Conservation (phyloP, 2,329 filamentous ascomycete genomes). For the Plenodomus tracheiphilus region DNA sequence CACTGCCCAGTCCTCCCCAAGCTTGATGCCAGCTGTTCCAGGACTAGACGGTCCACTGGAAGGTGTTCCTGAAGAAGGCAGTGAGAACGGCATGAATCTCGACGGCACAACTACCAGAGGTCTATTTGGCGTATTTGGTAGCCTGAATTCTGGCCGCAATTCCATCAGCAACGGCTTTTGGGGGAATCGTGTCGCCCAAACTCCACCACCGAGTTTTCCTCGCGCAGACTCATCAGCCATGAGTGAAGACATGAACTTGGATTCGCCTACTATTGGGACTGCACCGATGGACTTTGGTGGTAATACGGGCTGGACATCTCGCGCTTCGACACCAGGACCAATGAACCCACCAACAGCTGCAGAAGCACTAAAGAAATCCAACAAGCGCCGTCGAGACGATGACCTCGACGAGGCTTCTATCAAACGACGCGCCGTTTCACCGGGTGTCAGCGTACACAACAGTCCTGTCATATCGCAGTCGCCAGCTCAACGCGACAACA, state of each 20-base stretch:
- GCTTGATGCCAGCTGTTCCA: conserved; percentile 59
- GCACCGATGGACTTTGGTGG: conserved; percentile 23
- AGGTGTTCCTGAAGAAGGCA: conserved; percentile 67
- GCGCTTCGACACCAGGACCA: conserved; percentile 44
- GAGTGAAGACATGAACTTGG: conserved; percentile 74
- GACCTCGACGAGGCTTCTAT: conserved; percentile 87
- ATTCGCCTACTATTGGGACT: conserved; percentile 58
- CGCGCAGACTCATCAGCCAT: conserved; percentile 56
- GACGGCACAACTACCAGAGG: conserved; percentile 46
- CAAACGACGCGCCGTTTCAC: conserved; percentile 89
- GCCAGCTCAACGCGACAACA: conserved; percentile 72
- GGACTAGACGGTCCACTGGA: conserved; percentile 64
- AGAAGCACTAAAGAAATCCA: conserved; percentile 48
- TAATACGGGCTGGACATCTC: conserved; percentile 31
- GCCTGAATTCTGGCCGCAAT: conserved; percentile 76
- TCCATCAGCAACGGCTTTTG: conserved; percentile 75
- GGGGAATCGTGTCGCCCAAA: conserved; percentile 66
- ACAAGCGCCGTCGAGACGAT: conserved; percentile 83
- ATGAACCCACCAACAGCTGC: conserved; percentile 44
- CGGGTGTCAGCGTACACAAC: conserved; percentile 87
- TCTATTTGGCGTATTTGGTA: conserved; percentile 69
- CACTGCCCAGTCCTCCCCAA: conserved; percentile 71
- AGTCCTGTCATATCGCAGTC: conserved; percentile 82
- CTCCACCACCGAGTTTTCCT: conserved; percentile 61
- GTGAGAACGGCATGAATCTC: conserved; percentile 60